These are phyloP conservation scores for Testicularia cyperi DNA, from an alignment of 1,284 basidiomycete species.

Conservation along the genomic window DNA sequence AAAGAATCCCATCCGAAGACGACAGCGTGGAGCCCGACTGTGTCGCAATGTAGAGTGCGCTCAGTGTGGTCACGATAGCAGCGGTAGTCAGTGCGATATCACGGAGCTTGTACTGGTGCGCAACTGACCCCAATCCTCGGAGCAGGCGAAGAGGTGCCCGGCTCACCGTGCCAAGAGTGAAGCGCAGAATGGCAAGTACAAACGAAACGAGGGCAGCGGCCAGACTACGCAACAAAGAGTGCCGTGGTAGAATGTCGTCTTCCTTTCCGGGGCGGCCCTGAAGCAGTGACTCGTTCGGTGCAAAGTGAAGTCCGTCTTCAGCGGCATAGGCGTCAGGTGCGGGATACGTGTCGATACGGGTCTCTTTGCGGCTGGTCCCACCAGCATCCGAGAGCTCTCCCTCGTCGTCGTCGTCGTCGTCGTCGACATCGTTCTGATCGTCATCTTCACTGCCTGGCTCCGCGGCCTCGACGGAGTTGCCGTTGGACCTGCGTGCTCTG, in stretches of 20 bases:
- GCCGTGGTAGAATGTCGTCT: neutral
- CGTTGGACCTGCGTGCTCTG: conserved; percentile 6
- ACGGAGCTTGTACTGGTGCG: neutral
- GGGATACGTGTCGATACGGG: conserved; percentile 27
- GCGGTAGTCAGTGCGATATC: neutral
- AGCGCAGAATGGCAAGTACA: neutral
- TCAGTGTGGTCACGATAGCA: neutral
- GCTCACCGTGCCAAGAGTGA: too few relatives aligned
- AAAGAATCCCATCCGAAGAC: neutral
- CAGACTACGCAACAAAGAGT: neutral
- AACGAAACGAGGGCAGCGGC: neutral
- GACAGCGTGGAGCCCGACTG: neutral
- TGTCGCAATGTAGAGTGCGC: neutral
- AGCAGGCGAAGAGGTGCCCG: too few relatives aligned
- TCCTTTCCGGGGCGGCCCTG: too few relatives aligned
- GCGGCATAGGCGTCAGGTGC: too few relatives aligned
- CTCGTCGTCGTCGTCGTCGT: conserved; percentile 7
- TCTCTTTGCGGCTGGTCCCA: conserved; percentile 31
- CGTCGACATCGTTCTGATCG: conserved; percentile 3
- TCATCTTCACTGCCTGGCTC: conserved; percentile 1
- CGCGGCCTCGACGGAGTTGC: neutral
- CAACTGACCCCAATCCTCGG: too few relatives aligned
- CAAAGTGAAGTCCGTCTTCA: too few relatives aligned
- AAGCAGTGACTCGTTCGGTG: too few relatives aligned
- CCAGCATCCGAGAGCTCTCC: too few relatives aligned